Conservation (phyloP, 371 early-diverging fungal species). For the Parasitella parasitica region DNA sequence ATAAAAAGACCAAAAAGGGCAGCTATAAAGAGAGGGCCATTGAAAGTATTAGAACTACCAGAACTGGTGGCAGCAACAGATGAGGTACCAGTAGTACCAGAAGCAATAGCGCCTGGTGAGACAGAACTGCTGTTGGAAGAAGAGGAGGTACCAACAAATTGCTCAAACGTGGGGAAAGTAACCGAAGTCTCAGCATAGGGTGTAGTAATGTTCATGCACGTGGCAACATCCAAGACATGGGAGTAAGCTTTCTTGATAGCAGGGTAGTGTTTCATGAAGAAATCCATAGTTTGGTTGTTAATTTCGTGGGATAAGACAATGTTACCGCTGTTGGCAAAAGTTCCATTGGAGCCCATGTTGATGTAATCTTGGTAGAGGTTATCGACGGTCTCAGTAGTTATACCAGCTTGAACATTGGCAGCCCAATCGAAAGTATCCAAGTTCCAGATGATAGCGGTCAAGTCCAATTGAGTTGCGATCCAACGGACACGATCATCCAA, state of each 20-base stretch:
- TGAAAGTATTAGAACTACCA: neutral
- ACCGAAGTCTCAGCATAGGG: conserved; percentile 40
- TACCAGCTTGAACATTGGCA: conserved; percentile 25
- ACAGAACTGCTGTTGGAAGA: conserved; percentile 11
- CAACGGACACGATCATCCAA: conserved; percentile 53
- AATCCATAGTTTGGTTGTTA: conserved; percentile 41
- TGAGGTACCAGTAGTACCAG: conserved; percentile 11
- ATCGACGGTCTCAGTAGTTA: conserved; percentile 26
- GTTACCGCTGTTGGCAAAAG: conserved; percentile 29
- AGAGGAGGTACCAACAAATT: conserved; percentile 9
- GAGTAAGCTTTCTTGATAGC: conserved; percentile 36
- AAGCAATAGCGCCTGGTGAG: conserved; percentile 12
- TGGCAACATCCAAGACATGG: conserved; percentile 46
- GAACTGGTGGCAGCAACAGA: neutral
- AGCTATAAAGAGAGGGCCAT: conserved; percentile 26
- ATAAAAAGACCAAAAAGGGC: conserved; percentile 23
- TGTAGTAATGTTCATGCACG: conserved; percentile 46
- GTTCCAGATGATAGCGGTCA: conserved; percentile 47
- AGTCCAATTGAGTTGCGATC: conserved; percentile 45
- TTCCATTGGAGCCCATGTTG: conserved; percentile 44
- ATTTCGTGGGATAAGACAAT: conserved; percentile 50
- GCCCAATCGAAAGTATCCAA: conserved; percentile 45
- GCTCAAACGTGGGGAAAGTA: conserved; percentile 32
- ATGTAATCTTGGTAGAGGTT: conserved; percentile 31
- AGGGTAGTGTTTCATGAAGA: conserved; percentile 40